Conservation (phyloP, 2,329 filamentous ascomycete genomes). For the Chaetomiaceae sp. region DNA sequence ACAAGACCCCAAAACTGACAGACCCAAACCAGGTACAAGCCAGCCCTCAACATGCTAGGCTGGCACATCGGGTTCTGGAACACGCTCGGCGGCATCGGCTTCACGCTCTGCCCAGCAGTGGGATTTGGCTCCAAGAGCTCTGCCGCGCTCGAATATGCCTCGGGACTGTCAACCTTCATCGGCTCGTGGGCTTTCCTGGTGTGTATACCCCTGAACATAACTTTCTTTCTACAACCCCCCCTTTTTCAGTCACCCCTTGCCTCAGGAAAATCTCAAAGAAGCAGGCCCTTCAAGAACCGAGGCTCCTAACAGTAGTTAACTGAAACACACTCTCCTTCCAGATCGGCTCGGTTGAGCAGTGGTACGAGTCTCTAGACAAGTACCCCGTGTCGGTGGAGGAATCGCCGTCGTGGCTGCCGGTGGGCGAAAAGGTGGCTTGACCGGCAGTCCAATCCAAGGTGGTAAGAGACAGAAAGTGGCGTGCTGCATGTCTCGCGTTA, state of each 20-base stretch:
- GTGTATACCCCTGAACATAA: conserved; percentile 6
- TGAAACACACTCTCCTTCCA: conserved; percentile 12
- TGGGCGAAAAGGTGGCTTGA: not conserved
- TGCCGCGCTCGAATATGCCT: conserved; percentile 42
- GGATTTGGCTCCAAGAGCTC: conserved; percentile 42
- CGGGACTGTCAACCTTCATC: conserved; percentile 45
- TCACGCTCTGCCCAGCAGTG: conserved; percentile 56
- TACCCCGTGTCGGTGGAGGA: conserved; percentile 27
- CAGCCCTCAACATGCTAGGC: conserved; percentile 51
- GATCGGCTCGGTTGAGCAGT: conserved; percentile 31
- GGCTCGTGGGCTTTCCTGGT: conserved; percentile 47
- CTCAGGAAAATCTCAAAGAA: too few species aligned
- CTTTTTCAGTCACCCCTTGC: too few species aligned
- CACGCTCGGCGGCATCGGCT: conserved; percentile 57
- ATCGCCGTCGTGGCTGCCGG: not conserved
- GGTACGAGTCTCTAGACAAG: conserved; percentile 33
- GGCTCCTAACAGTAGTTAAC: too few species aligned
- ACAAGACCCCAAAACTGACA: not conserved
- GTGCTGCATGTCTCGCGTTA: too few species aligned
- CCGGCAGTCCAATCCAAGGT: too few species aligned
- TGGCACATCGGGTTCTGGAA: conserved; percentile 68
- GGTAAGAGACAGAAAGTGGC: too few species aligned
- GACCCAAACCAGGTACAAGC: conserved; percentile 39
- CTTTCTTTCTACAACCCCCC: not conserved
- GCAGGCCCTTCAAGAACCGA: too few species aligned